phyloP scores from a whole-genome alignment of 2,329 filamentous ascomycete genomes.

The Magnaporthiopsis incrustans region DNA sequence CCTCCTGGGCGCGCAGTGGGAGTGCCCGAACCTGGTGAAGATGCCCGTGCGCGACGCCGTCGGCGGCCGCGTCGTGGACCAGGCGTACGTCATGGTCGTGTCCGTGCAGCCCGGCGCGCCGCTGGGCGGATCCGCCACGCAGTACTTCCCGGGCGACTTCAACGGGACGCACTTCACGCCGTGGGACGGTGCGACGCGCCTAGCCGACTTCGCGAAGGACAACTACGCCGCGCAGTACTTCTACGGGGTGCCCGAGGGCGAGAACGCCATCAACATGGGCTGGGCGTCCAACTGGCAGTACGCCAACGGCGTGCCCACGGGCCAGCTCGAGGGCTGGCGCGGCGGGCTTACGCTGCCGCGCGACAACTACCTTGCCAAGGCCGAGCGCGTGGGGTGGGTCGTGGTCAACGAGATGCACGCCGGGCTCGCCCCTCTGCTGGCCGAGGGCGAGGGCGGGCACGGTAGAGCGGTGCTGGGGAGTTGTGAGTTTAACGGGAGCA shows the following conservation, averaged over 20 bases:
- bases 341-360: slow-evolving; percentile 44
- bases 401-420: slow-evolving; percentile 40
- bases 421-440: slow-evolving; percentile 38
- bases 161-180: slow-evolving; percentile 55
- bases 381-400: slow-evolving; percentile 41
- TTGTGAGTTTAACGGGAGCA: not conserved
- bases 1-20: slow-evolving; percentile 48
- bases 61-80: slow-evolving; percentile 4
- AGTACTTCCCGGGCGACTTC: slow-evolving; percentile 52
- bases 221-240: slow-evolving; percentile 53
- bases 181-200: slow-evolving; percentile 30
- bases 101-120: slow-evolving; percentile 37
- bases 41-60: slow-evolving; percentile 34
- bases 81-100: slow-evolving; percentile 35
- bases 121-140: slow-evolving; percentile 43
- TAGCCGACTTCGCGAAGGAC: slow-evolving; percentile 42
- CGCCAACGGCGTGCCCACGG: slow-evolving; percentile 43
- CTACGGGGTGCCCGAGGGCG: slow-evolving; percentile 30
- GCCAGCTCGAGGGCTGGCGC: slow-evolving; percentile 41
- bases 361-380: slow-evolving; percentile 40
- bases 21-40: slow-evolving; percentile 54
- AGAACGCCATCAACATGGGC: slow-evolving; percentile 38
- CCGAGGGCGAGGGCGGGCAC: slow-evolving; percentile 14
- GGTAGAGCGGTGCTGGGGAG: not conserved
- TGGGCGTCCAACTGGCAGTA: slow-evolving; percentile 58